These are phyloP conservation scores for Apiospora marii DNA, from an alignment of 2,329 filamentous ascomycete species.

Conservation along the genomic window DNA sequence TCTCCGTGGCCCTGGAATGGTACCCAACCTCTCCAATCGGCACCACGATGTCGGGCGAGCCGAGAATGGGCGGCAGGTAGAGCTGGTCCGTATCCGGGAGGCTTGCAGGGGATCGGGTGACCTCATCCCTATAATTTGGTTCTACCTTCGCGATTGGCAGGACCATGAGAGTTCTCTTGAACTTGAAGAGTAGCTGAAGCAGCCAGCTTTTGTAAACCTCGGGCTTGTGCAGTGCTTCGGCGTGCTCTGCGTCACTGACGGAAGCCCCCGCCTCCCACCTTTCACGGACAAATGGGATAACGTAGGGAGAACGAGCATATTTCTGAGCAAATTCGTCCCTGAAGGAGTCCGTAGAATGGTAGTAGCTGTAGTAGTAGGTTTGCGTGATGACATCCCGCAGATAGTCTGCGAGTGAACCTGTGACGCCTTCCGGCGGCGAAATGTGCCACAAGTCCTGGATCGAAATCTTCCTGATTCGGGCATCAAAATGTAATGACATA, in stretches of 20 bases:
- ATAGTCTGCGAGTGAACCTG: background rate
- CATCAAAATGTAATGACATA: background rate
- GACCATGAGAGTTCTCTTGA: background rate
- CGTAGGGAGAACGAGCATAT: background rate
- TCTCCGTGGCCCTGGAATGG: slow-evolving; percentile 13
- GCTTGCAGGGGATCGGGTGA: background rate
- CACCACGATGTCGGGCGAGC: slow-evolving; percentile 23
- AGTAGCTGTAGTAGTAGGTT: background rate
- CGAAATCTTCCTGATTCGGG: background rate
- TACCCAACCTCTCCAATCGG: slow-evolving; percentile 22
- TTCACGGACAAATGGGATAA: slow-evolving; percentile 18
- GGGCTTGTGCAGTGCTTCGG: background rate
- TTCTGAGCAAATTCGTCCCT: background rate
- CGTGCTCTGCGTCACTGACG: background rate
- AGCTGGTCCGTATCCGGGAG: background rate
- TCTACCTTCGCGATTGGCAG: background rate
- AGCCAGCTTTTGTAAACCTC: background rate
- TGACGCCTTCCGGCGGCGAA: background rate
- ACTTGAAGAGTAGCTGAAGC: background rate
- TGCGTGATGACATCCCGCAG: slow-evolving; percentile 17
- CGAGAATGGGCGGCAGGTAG: slow-evolving; percentile 22
- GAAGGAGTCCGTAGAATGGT: background rate
- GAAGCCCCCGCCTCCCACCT: background rate
- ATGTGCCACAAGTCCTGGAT: background rate
- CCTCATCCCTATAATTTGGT: slow-evolving; percentile 9